A percentile compares a stretch with the other conserved stretches of the same genome.
Evolutionary conservation across 2,329 filamentous ascomycete species (phyloP).

Genomic region (Endocalyx cinctus): DNA sequence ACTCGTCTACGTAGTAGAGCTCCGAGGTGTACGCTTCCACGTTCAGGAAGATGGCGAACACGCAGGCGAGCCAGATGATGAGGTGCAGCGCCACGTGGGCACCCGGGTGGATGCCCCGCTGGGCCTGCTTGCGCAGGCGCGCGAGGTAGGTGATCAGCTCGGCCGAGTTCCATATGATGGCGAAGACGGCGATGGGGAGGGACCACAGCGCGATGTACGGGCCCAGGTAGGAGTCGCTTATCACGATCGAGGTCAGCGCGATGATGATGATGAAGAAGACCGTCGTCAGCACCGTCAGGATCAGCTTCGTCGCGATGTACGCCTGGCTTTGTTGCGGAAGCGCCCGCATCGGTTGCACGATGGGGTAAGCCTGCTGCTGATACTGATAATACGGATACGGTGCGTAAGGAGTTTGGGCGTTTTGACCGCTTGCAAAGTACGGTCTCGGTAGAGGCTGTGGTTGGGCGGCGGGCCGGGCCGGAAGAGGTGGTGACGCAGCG

Average conservation of each 20-base stretch:
- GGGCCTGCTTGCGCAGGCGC: constrained; percentile 15
- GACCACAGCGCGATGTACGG: constrained; percentile 10
- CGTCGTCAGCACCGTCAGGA: constrained; percentile 16
- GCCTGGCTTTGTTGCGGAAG: constrained; percentile 17
- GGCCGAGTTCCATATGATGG: constrained; percentile 23
- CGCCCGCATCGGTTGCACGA: constrained; percentile 16
- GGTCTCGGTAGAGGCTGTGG: constrained; percentile 16
- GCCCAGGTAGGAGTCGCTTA: constrained; percentile 6
- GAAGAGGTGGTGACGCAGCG: constrained; percentile 10
- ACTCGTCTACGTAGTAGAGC: constrained; percentile 1
- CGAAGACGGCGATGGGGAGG: constrained; percentile 17
- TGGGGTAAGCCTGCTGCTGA: constrained; percentile 13
- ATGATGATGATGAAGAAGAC: constrained; percentile 20
- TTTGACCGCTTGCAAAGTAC: constrained; percentile 10
- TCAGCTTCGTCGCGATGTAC: constrained; percentile 19
- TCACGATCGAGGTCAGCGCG: constrained; percentile 16
- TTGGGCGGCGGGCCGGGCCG: constrained; percentile 7
- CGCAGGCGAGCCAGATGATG: constrained; percentile 21
- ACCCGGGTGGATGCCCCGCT: constrained; percentile 26
- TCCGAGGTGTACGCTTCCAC: constrained; percentile 5
- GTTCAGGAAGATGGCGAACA: constrained; percentile 17
- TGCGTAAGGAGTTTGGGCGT: constrained; percentile 12
- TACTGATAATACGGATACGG: constrained; percentile 14
- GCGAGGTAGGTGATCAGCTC: constrained; percentile 24
- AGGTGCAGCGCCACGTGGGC: constrained; percentile 25